Evolutionary conservation across 768 basidiomycete genomes (phyloP).

Genomic region (Astraeus odoratus): DNA sequence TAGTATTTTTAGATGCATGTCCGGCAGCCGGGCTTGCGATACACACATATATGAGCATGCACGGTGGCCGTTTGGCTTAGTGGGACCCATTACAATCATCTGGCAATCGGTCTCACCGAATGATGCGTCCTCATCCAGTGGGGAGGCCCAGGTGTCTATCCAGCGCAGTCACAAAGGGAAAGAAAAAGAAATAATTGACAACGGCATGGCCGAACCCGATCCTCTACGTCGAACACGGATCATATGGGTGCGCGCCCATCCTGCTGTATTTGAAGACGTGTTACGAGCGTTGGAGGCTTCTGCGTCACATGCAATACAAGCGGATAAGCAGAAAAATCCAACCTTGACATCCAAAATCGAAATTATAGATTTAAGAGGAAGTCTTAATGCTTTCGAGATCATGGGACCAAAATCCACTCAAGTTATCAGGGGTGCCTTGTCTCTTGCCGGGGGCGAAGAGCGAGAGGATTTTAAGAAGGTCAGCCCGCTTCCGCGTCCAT

Average conservation of each 20-base stretch:
- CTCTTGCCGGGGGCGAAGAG: constrained; percentile 40
- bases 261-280: constrained; percentile 55
- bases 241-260: constrained; percentile 79
- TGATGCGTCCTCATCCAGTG: background rate
- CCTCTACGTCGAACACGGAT: constrained; percentile 27
- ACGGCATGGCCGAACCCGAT: constrained; percentile 5
- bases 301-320: constrained; percentile 43
- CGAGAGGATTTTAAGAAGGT: constrained; percentile 58
- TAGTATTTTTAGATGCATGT: constrained; percentile 42
- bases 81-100: constrained; percentile 66
- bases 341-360: constrained; percentile 39
- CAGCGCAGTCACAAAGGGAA: constrained; percentile 22
- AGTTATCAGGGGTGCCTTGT: constrained; percentile 59
- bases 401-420: constrained; percentile 82
- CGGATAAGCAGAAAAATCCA: constrained; percentile 19
- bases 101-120: constrained; percentile 48
- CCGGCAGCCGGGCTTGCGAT: constrained; percentile 60
- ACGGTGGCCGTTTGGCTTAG: constrained; percentile 60
- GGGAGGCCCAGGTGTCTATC: constrained; percentile 4
- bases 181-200: constrained; percentile 29
- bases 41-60: constrained; percentile 59
- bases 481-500: background rate
- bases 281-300: constrained; percentile 45
- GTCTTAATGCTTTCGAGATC: constrained; percentile 79
- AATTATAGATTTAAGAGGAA: constrained; percentile 63